phyloP scores from a whole-genome alignment of 1,284 basidiomycete species.

The Malassezia sympodialis region DNA sequence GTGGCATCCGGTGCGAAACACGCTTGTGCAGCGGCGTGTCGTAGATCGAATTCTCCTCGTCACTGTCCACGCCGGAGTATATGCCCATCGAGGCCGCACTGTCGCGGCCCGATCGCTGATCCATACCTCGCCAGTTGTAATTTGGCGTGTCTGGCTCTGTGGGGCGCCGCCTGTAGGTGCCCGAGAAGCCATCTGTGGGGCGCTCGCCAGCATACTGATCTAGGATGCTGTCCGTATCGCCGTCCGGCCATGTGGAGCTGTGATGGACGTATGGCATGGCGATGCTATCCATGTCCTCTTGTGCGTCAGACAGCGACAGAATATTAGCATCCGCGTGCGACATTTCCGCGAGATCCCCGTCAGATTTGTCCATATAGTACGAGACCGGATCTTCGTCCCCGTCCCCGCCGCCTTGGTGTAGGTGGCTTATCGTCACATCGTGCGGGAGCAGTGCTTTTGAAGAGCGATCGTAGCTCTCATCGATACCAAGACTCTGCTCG shows the following conservation, averaged over 20 bases:
- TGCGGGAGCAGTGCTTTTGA: not conserved
- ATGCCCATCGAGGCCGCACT: not conserved
- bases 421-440: not conserved
- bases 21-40: not conserved
- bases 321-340: not conserved
- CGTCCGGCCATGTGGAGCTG: not conserved
- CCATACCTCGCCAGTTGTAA: not conserved
- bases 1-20: not conserved
- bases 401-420: not conserved
- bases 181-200: not conserved
- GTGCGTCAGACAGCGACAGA: not conserved
- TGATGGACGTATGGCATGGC: not conserved
- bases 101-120: not conserved
- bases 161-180: not conserved
- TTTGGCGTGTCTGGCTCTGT: slow-evolving; percentile 1
- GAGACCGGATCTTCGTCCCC: not conserved
- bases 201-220: not conserved
- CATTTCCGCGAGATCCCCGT: not conserved
- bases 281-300: not conserved
- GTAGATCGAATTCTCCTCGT: not conserved
- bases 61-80: not conserved
- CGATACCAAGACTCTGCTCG: not conserved
- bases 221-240: slow-evolving; percentile 5
- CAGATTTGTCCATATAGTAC: not conserved
- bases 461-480: not conserved